A percentile compares a stretch with the other conserved stretches of the same genome.
These are phyloP conservation scores for Starmera dryadoides DNA, from an alignment of 805 yeast genomes.

Conservation along the genomic window DNA sequence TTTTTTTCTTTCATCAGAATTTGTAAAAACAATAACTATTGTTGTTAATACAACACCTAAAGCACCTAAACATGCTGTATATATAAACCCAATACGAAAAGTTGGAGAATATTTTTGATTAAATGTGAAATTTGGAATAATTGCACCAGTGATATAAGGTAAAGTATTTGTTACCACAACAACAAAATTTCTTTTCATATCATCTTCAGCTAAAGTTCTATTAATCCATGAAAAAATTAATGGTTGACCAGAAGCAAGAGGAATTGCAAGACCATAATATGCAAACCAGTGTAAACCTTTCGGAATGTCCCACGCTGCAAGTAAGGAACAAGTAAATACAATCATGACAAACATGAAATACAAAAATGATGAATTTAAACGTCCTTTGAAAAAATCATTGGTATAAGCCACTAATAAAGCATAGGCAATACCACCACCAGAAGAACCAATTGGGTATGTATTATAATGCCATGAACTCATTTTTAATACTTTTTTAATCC, in stretches of 20 bases:
- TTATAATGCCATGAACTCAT: constrained; percentile 27
- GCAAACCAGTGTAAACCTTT: constrained; percentile 39
- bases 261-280: constrained; percentile 38
- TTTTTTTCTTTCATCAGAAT: too few species aligned
- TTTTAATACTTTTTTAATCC: constrained; percentile 32
- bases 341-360: constrained; percentile 29
- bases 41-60: constrained; percentile 24
- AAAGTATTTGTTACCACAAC: constrained; percentile 30
- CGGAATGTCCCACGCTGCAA: too few species aligned
- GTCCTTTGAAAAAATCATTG: constrained; percentile 27
- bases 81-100: constrained; percentile 28
- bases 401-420: constrained; percentile 26
- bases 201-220: constrained; percentile 28
- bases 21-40: too few species aligned
- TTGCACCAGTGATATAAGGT: constrained; percentile 30
- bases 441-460: constrained; percentile 28
- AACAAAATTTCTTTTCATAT: too few species aligned
- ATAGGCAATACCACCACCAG: constrained; percentile 27
- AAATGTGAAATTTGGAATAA: constrained; percentile 32
- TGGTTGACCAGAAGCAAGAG: constrained; percentile 45
- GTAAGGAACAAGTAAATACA: too few species aligned
- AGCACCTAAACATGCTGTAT: constrained; percentile 23
- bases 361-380: constrained; percentile 28
- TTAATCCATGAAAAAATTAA: constrained; percentile 47
- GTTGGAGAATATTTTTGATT: constrained; percentile 24